Percentiles rank a stretch among this genome's conserved stretches.
Conservation (phyloP, 768 basidiomycete species). For the Termitomyces sp. region DNA sequence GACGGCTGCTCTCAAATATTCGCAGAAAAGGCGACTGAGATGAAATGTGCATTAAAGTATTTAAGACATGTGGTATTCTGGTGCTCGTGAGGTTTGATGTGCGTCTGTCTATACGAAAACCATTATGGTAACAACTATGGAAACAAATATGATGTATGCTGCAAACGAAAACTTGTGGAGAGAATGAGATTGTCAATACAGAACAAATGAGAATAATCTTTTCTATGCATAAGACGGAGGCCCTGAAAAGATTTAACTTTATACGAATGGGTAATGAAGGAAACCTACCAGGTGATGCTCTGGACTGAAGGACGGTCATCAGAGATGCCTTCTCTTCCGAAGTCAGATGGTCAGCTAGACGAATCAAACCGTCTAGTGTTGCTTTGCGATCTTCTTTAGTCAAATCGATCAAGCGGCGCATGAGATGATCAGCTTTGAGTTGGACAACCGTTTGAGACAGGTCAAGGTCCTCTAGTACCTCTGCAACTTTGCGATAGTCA, state of each 20-base stretch:
- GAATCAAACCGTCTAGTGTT: conserved; percentile 65
- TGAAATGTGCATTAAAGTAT: not conserved
- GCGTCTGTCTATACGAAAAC: conserved; percentile 6
- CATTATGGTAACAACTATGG: conserved; percentile 15
- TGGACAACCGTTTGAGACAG: conserved; percentile 55
- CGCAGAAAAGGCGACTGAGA: not conserved
- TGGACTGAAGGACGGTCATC: conserved; percentile 53
- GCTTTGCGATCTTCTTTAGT: conserved; percentile 74
- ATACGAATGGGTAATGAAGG: not conserved
- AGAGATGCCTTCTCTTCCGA: conserved; percentile 67
- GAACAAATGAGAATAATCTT: not conserved
- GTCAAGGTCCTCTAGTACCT: conserved; percentile 67
- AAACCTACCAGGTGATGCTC: conserved; percentile 51
- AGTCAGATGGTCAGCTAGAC: conserved; percentile 65
- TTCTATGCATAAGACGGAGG: conserved; percentile 29
- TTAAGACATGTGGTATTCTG: conserved; percentile 3
- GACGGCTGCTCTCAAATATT: not conserved
- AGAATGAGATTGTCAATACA: not conserved
- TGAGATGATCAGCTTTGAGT: conserved; percentile 64
- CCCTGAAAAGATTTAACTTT: conserved; percentile 15
- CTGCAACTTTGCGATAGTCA: conserved; percentile 52
- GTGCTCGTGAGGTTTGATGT: not conserved
- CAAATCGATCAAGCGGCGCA: conserved; percentile 59
- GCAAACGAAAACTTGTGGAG: conserved; percentile 4
- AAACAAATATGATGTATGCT: conserved; percentile 13